Evolutionary conservation across 2,329 filamentous ascomycete species (phyloP).

Genomic region (Ceratocystis cubensis): DNA sequence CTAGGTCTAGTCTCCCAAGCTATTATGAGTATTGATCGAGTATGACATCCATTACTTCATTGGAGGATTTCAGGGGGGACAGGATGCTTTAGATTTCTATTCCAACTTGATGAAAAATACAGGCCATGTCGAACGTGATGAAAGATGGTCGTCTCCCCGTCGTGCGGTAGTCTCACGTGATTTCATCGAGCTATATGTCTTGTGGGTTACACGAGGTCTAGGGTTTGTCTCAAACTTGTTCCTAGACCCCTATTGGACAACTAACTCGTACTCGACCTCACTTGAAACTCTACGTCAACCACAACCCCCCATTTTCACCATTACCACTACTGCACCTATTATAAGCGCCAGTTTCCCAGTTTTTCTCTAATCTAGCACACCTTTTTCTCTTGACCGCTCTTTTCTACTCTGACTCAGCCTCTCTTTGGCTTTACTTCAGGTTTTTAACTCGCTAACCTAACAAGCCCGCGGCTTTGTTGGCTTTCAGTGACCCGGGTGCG

Average conservation of each 20-base stretch:
- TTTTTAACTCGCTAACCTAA: neutral
- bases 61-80: neutral
- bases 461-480: neutral
- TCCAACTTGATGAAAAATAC: slow-evolving; percentile 5
- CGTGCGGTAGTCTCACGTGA: neutral
- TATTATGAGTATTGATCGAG: neutral
- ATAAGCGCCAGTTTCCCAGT: neutral
- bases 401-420: neutral
- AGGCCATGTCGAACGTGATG: neutral
- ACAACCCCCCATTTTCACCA: neutral
- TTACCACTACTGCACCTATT: neutral
- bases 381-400: neutral
- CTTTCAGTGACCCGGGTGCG: neutral
- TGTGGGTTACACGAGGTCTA: neutral
- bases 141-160: neutral
- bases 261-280: neutral
- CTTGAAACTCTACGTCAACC: neutral
- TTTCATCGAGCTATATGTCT: neutral
- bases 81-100: neutral
- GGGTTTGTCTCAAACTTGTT: neutral
- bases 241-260: neutral
- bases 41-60: neutral
- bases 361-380: neutral
- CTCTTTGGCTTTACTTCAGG: neutral
- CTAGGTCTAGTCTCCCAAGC: neutral